Conservation (phyloP, 768 basidiomycete genomes). For the Chlorophyllum brunneum region DNA sequence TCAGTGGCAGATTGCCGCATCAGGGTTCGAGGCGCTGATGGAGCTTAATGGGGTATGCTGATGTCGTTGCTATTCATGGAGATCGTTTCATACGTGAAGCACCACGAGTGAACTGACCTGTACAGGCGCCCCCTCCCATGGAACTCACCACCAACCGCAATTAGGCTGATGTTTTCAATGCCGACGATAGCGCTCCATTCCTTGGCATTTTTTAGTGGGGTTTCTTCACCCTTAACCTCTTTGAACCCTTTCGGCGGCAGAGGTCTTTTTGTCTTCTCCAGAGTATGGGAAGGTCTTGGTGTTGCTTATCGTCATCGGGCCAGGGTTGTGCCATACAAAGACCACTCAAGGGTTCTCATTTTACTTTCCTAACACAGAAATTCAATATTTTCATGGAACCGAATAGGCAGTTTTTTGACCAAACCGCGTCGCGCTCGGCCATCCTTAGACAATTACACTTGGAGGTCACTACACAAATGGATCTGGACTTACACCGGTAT, state of each 20-base stretch:
- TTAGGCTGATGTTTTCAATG: too few species aligned
- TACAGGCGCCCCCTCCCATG: too few species aligned
- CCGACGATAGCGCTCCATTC: background rate
- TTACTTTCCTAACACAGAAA: background rate
- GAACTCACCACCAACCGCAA: too few species aligned
- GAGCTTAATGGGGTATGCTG: background rate
- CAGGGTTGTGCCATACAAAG: too few species aligned
- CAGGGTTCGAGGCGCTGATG: background rate
- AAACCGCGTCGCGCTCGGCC: background rate
- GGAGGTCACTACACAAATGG: too few species aligned
- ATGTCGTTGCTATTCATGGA: too few species aligned
- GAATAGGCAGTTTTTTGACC: background rate
- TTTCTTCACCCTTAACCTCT: background rate
- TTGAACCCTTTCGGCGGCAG: background rate
- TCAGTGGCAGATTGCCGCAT: background rate
- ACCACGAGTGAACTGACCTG: too few species aligned
- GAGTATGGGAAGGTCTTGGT: background rate
- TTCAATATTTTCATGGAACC: background rate
- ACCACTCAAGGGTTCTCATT: too few species aligned
- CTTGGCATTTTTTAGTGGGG: background rate
- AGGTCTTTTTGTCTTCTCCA: background rate
- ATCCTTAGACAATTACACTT: too few species aligned
- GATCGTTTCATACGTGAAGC: background rate
- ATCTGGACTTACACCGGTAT: too few species aligned
- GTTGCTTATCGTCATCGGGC: background rate